These are phyloP conservation scores for Botrytis porri DNA, from an alignment of 2,329 filamentous ascomycete genomes.

Conservation along the genomic window DNA sequence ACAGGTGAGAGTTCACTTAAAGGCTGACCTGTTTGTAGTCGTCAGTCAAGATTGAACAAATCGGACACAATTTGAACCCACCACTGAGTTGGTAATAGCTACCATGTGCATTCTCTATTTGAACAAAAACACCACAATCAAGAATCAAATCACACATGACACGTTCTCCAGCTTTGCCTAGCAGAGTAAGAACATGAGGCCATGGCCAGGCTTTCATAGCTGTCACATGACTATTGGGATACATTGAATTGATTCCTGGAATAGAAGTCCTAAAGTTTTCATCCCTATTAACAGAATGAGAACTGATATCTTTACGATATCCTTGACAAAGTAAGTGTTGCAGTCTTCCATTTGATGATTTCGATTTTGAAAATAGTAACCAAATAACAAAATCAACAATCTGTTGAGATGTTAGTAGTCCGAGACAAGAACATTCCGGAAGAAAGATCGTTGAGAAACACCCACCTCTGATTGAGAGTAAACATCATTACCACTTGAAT, in stretches of 20 bases:
- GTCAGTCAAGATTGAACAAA: slow-evolving; percentile 22
- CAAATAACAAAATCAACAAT: slow-evolving; percentile 76
- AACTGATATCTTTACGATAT: slow-evolving; percentile 53
- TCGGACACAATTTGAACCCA: slow-evolving; percentile 38
- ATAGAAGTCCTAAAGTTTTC: slow-evolving; percentile 47
- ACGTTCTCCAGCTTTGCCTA: slow-evolving; percentile 72
- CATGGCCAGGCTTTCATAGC: slow-evolving; percentile 69
- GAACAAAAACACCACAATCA: slow-evolving; percentile 72
- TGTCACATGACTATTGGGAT: slow-evolving; percentile 68
- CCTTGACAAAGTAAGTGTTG: slow-evolving; percentile 82
- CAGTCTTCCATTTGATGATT: slow-evolving; percentile 50
- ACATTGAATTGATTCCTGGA: slow-evolving; percentile 61
- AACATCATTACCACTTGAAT: slow-evolving; percentile 42
- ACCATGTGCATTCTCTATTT: slow-evolving; percentile 55
- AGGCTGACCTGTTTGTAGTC: slow-evolving; percentile 29
- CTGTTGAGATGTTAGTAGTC: slow-evolving; percentile 42
- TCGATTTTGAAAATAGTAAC: slow-evolving; percentile 65
- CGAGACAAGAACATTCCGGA: slow-evolving; percentile 19
- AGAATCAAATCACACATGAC: slow-evolving; percentile 77
- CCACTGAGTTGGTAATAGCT: slow-evolving; percentile 81
- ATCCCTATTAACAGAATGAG: slow-evolving; percentile 26
- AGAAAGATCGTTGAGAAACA: slow-evolving; percentile 21
- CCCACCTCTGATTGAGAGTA: slow-evolving; percentile 65
- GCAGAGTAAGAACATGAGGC: slow-evolving; percentile 68
- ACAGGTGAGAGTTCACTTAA: slow-evolving; percentile 34